These are phyloP conservation scores for Artomyces pyxidatus DNA, from an alignment of 768 basidiomycete species.

Conservation along the genomic window DNA sequence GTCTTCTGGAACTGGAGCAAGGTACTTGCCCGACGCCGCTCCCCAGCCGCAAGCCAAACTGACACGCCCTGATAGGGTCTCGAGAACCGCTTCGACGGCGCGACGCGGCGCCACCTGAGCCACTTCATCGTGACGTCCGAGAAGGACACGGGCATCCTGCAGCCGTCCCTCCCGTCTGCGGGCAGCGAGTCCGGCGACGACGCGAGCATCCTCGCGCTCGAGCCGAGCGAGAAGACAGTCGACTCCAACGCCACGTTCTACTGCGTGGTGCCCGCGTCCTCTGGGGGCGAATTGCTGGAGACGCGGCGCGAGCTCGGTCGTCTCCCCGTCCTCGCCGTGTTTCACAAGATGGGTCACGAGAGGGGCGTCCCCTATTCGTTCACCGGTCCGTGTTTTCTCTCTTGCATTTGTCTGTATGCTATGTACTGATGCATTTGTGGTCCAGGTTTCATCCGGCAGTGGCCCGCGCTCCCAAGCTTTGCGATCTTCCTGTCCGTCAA, in stretches of 20 bases:
- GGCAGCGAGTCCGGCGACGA: no score
- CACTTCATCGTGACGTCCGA: slow-evolving; percentile 38
- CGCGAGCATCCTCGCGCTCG: slow-evolving; percentile 7
- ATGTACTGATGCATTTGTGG: no score
- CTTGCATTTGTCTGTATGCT: no score
- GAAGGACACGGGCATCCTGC: slow-evolving; percentile 13
- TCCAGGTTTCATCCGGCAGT: slow-evolving; percentile 52
- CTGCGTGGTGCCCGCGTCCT: slow-evolving; percentile 2
- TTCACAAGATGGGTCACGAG: slow-evolving; percentile 11
- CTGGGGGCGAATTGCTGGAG: no score
- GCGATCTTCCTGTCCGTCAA: slow-evolving; percentile 61
- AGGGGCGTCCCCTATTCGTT: slow-evolving; percentile 46
- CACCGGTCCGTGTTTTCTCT: slow-evolving; percentile 27
- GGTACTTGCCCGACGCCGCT: slow-evolving; percentile 20
- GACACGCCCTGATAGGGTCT: slow-evolving; percentile 35
- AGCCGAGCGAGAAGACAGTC: slow-evolving; percentile 13
- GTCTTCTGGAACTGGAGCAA: slow-evolving; percentile 62
- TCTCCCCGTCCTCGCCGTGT: slow-evolving; percentile 10
- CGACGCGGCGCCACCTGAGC: slow-evolving; percentile 45
- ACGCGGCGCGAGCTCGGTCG: slow-evolving; percentile 6
- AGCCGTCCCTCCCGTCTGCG: no score
- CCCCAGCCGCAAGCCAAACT: not conserved
- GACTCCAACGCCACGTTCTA: slow-evolving; percentile 12
- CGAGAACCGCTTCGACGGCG: slow-evolving; percentile 54
- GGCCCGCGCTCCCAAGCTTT: slow-evolving; percentile 59